Percentiles rank a stretch among this genome's conserved stretches.
These are phyloP conservation scores for Diaporthe australafricana DNA, from an alignment of 2,329 filamentous ascomycete genomes.

Conservation along the genomic window DNA sequence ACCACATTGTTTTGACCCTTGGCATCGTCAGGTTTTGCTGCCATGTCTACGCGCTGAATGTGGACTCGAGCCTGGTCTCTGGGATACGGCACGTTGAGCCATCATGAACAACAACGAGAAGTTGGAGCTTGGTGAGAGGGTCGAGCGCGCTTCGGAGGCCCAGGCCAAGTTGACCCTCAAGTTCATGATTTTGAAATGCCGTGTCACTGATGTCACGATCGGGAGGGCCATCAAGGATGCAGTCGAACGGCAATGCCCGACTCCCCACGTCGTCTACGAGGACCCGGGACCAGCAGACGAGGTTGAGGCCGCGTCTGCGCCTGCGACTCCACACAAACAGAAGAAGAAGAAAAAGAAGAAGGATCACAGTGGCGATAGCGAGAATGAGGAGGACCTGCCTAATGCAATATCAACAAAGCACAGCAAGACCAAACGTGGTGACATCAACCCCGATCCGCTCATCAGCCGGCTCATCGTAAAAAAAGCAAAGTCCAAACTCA, in stretches of 20 bases:
- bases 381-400: not conserved
- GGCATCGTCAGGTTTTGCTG: no score
- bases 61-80: no score
- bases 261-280: not conserved
- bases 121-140: not conserved
- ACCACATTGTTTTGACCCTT: no score
- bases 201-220: not conserved
- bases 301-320: accelerated
- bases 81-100: not conserved
- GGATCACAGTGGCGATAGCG: not conserved
- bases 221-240: slow-evolving; percentile 8
- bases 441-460: not conserved
- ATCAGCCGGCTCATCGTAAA: not conserved
- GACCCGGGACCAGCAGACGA: not conserved
- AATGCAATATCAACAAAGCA: not conserved
- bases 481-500: not conserved
- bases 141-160: not conserved
- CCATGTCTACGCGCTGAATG: no score
- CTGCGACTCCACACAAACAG: no score
- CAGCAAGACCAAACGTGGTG: not conserved
- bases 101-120: not conserved
- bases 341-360: not conserved
- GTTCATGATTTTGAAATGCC: not conserved
- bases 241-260: not conserved
- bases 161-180: not conserved